phyloP scores from a whole-genome alignment of 768 basidiomycete genomes.

The Lactarius indigo region DNA sequence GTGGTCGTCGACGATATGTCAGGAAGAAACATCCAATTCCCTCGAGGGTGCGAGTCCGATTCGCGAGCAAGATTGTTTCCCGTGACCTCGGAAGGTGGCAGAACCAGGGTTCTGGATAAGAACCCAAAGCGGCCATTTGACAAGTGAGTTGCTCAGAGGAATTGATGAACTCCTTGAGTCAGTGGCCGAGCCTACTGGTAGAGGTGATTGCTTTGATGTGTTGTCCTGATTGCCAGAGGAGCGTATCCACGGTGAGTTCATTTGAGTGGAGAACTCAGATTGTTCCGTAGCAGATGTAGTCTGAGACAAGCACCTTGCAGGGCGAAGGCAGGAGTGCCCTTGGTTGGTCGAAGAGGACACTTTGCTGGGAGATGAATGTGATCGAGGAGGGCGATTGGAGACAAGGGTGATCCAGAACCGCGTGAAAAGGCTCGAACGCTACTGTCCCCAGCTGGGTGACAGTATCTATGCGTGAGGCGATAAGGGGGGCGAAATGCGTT shows the following conservation, averaged over 20 bases:
- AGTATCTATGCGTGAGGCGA: constrained; percentile 13
- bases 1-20: neutral
- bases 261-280: neutral
- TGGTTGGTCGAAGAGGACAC: neutral
- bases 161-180: neutral
- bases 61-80: neutral
- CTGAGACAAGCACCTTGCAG: neutral
- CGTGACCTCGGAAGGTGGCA: neutral
- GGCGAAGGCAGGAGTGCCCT: neutral
- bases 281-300: neutral
- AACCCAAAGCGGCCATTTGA: neutral
- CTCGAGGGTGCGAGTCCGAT: neutral
- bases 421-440: constrained; percentile 1
- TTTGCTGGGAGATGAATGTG: constrained; percentile 1
- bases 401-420: neutral
- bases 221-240: neutral
- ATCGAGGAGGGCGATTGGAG: neutral
- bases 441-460: constrained; percentile 3
- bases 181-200: neutral
- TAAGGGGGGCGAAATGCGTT: constrained; percentile 1
- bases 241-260: neutral
- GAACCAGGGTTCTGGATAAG: neutral
- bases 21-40: neutral
- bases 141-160: neutral
- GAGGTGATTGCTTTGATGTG: neutral